Percentiles rank a stretch among this genome's conserved stretches.
These are phyloP conservation scores for Penicillium paneum DNA, from an alignment of 2,329 filamentous ascomycete genomes.

Conservation along the genomic window DNA sequence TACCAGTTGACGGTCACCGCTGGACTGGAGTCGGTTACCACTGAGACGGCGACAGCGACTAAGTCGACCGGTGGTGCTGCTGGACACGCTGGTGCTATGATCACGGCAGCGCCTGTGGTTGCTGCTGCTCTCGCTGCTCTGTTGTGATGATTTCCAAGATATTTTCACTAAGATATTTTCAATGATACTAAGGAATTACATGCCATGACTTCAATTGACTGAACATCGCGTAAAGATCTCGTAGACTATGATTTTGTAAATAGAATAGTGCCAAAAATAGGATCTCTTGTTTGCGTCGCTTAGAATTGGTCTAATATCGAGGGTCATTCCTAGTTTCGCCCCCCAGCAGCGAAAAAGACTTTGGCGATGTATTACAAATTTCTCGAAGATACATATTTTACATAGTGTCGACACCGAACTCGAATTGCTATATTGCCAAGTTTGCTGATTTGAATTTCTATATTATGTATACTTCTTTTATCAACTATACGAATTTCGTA, in stretches of 20 bases:
- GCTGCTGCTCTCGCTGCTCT: slow-evolving; percentile 23
- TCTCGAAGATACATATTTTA: not conserved
- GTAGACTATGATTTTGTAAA: not conserved
- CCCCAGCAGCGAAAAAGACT: too few relatives aligned
- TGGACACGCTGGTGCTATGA: slow-evolving; percentile 15
- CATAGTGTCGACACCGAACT: not conserved
- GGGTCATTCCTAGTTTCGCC: too few relatives aligned
- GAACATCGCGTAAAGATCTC: not conserved
- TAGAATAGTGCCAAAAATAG: not conserved
- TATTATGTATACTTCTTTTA: too few relatives aligned
- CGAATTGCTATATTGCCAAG: too few relatives aligned
- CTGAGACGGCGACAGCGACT: too few relatives aligned
- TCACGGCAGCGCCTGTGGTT: slow-evolving; percentile 24
- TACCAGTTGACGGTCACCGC: slow-evolving; percentile 20
- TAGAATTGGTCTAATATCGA: too few relatives aligned
- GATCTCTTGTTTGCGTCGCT: too few relatives aligned
- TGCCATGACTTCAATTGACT: not conserved
- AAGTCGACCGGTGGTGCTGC: slow-evolving; percentile 14
- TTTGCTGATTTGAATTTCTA: too few relatives aligned
- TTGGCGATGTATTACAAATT: not conserved
- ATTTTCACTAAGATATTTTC: not conserved
- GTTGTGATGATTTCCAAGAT: slow-evolving; percentile 4
- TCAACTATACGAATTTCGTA: too few relatives aligned
- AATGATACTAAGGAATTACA: not conserved
- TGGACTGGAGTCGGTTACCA: slow-evolving; percentile 2